Evolutionary conservation across 2,329 filamentous ascomycete genomes (phyloP), one percentile per base, ranked within the genome.

Genomic region (Arthroderma sp.): DNA sequence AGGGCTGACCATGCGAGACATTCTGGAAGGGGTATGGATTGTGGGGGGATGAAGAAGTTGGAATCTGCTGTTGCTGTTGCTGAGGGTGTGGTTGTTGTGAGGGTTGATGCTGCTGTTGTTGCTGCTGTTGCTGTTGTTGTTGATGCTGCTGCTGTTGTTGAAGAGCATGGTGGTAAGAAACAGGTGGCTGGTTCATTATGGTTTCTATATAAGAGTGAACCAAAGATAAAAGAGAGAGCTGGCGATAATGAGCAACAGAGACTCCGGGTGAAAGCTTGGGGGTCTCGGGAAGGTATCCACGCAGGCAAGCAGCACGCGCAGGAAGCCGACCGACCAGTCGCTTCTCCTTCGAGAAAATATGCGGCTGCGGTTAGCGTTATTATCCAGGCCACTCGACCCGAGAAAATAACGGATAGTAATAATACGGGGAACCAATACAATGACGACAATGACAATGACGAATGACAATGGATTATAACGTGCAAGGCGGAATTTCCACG

Each of bases 91-190:
- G 38, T 10, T 48, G 40, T 7, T n/a, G 40, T 9, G 11, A 10
- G 28, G 30, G 36, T 6, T 42, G 42, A 28, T 48, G 52, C 6
- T 50, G 39, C n/a, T 49, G 49, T 15, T 47, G 46, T 29, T 51
- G 52, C 22, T 51, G 51, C 10, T 36, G 43, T 39, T 45, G 42
- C 38, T 15, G 34, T n/a, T 11, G 39, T 27, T 36, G 39, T 28
- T 42, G 45, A 3, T 41, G 46, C 9, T 44, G 42, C 30, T 43
- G 41, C 41, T 45, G 40, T 7, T 46, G 53, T 51, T 47, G 54
- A 27, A 37, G 31, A n/a, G 44, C 45, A 38, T 43, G 43, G 33
- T 48, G 58, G 38, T 63, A 51, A 3, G 43, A 40, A 10, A 42
- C 44, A 32, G 48, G 48, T 33, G 48, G 48, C 37, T 50, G 50